Conservation (phyloP, 2,329 filamentous ascomycete species). For the Xylaria sp. region DNA sequence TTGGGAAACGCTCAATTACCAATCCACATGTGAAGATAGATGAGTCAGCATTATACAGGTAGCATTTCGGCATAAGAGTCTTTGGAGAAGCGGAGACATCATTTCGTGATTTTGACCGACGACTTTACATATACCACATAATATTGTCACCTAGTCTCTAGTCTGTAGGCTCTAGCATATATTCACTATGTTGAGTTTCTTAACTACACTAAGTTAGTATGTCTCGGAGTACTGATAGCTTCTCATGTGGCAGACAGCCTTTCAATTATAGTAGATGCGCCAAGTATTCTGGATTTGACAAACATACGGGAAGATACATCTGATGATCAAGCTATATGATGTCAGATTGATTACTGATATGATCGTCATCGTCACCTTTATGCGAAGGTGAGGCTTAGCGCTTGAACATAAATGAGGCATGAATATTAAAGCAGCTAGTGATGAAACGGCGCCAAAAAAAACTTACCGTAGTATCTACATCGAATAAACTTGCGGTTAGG, state of each 20-base stretch:
- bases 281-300: neutral
- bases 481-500: no score
- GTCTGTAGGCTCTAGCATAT: neutral
- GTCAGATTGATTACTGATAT: neutral
- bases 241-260: neutral
- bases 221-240: neutral
- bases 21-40: slow-evolving; percentile 24
- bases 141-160: neutral
- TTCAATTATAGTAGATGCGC: slow-evolving; percentile 1
- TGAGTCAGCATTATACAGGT: slow-evolving; percentile 18
- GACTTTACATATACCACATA: no score
- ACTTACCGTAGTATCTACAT: neutral
- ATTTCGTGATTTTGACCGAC: neutral
- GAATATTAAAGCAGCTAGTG: neutral
- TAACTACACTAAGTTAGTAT: neutral
- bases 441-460: neutral
- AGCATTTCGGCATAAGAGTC: neutral
- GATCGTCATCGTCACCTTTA: neutral
- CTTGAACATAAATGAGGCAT: no score
- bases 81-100: neutral
- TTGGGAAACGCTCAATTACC: neutral
- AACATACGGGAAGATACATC: neutral
- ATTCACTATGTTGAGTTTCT: neutral
- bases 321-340: neutral
- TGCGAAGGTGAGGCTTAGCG: neutral